phyloP scores from a whole-genome alignment of 192 early-diverging fungal genomes.

The Coemansia pectinata region DNA sequence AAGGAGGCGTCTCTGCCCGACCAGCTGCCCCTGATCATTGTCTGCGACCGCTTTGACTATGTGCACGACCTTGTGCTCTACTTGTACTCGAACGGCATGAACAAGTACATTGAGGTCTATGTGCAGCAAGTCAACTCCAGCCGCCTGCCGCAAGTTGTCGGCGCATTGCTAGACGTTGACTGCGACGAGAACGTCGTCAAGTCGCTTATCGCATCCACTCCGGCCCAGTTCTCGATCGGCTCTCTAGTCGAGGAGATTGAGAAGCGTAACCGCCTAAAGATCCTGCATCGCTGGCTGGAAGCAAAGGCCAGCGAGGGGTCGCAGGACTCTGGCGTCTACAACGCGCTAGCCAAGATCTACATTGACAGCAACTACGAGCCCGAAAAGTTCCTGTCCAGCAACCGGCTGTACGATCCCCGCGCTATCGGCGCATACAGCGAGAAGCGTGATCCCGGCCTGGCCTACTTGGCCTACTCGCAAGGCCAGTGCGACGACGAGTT shows the following conservation, averaged over 20 bases:
- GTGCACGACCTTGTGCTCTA: conserved; percentile 97
- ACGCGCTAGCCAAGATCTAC: conserved; percentile 98
- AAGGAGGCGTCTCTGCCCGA: conserved; percentile 97
- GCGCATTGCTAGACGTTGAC: conserved; percentile 96
- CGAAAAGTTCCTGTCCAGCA: conserved; percentile 83
- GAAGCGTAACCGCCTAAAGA: conserved; percentile 96
- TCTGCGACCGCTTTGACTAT: conserved; percentile 96
- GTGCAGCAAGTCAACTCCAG: conserved; percentile 98
- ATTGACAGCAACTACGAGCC: conserved; percentile 99
- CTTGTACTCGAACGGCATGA: conserved; percentile 90
- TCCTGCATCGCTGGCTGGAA: conserved; percentile 94
- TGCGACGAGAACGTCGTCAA: conserved; percentile 94
- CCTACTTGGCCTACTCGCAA: conserved; percentile 91
- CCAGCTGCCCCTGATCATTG: conserved; percentile 97
- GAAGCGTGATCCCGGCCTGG: conserved; percentile 96
- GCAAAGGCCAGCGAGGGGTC: conserved; percentile 83
- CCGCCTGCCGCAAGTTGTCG: conserved; percentile 93
- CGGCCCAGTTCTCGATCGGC: conserved; percentile 80
- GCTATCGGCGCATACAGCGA: conserved; percentile 99
- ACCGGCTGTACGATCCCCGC: conserved; percentile 81
- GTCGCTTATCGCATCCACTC: conserved; percentile 83
- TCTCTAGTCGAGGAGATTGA: conserved; percentile 89
- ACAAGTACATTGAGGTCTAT: conserved; percentile 98
- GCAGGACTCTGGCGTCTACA: conserved; percentile 89
- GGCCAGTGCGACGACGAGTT: conserved; percentile 95